phyloP scores from a whole-genome alignment of 2,329 filamentous ascomycete genomes.

The Colletotrichum orchidophilum region DNA sequence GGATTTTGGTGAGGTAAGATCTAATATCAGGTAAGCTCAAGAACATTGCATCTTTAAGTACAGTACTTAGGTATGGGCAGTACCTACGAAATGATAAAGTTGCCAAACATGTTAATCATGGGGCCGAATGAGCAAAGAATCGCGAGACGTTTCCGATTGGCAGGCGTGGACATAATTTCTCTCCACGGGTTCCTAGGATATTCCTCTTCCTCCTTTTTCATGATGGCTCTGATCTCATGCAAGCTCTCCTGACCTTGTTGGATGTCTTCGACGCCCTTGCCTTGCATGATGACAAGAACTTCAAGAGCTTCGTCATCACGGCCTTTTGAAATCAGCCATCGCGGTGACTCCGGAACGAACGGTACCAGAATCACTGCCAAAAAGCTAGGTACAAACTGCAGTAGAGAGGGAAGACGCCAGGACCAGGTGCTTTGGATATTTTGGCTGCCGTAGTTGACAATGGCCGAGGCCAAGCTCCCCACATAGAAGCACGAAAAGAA shows the following conservation, averaged over 20 bases:
- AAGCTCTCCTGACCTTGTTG: conserved; percentile 21
- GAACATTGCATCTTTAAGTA: too few species aligned
- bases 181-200: conserved; percentile 41
- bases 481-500: conserved; percentile 41
- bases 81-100: conserved; percentile 43
- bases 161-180: conserved; percentile 38
- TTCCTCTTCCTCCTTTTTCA: conserved; percentile 37
- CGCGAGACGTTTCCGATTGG: conserved; percentile 38
- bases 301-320: conserved; percentile 42
- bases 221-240: conserved; percentile 38
- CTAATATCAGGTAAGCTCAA: conserved; percentile 12
- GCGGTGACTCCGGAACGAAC: conserved; percentile 39
- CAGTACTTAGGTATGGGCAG: not conserved
- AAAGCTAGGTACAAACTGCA: conserved; percentile 45
- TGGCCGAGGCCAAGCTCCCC: conserved; percentile 41
- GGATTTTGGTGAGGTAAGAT: conserved; percentile 42
- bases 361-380: conserved; percentile 36
- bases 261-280: conserved; percentile 46
- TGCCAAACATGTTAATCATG: conserved; percentile 43
- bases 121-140: conserved; percentile 39
- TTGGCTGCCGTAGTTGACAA: conserved; percentile 44
- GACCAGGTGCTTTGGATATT: conserved; percentile 46
- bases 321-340: conserved; percentile 46
- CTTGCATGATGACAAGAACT: conserved; percentile 52
- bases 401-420: conserved; percentile 46